A percentile compares a stretch with the other conserved stretches of the same genome.
Conservation (phyloP, 257 asterid genomes). For the Solanum medicagineum region DNA sequence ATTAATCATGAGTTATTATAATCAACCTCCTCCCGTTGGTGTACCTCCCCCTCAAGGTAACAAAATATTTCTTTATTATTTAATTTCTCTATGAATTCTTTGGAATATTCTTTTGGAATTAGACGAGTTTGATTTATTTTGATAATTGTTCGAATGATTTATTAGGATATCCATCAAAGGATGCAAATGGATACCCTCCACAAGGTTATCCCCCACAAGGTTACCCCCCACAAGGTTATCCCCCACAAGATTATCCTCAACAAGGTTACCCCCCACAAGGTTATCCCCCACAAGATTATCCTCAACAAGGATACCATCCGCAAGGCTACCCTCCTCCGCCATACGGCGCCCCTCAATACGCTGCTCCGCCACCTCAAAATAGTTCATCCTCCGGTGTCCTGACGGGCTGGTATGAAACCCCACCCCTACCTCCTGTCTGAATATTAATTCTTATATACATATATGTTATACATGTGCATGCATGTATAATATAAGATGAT, state of each 20-base stretch:
- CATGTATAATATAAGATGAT: neutral
- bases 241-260: neutral
- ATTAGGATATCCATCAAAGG: constrained; percentile 29
- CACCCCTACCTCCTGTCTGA: neutral
- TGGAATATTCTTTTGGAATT: neutral
- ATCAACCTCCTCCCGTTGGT: constrained; percentile 26
- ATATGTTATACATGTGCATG: neutral
- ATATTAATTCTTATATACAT: neutral
- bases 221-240: neutral
- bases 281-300: neutral
- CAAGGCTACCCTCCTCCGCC: constrained; percentile 39
- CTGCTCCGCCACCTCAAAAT: constrained; percentile 28
- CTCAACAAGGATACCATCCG: constrained; percentile 5
- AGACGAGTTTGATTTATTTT: neutral
- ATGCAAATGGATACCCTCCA: constrained; percentile 3
- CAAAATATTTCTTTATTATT: neutral
- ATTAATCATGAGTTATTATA: constrained; percentile 24
- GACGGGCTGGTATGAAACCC: constrained; percentile 26
- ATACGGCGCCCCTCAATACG: constrained; percentile 30
- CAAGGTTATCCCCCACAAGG: neutral
- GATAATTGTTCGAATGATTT: neutral
- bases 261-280: constrained; percentile 4
- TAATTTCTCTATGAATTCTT: neutral
- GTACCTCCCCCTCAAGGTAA: constrained; percentile 31
- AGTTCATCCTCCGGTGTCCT: constrained; percentile 10